Percentiles rank a stretch among this genome's conserved stretches.
These are phyloP conservation scores for Corylus americana DNA, from an alignment of 306 rosid genomes.

Conservation along the genomic window DNA sequence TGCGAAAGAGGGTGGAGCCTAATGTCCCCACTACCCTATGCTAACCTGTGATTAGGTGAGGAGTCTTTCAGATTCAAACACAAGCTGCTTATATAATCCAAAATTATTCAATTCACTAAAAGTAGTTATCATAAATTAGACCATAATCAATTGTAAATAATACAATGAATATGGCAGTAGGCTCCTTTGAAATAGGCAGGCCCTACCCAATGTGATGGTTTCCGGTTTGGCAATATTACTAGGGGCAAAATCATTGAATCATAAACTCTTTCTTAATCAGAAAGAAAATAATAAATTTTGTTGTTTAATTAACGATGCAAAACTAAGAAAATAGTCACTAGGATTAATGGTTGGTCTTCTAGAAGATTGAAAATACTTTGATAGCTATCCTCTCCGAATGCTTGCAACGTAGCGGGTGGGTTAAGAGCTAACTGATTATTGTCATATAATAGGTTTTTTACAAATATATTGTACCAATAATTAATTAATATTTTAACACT, in stretches of 20 bases:
- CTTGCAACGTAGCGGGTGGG: too few species aligned
- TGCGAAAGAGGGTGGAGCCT: conserved; percentile 56
- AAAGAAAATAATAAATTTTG: too few species aligned
- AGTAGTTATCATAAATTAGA: conserved; percentile 19
- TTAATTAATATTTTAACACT: too few species aligned
- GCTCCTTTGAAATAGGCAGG: conserved; percentile 28
- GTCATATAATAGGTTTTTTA: too few species aligned
- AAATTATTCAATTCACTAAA: conserved; percentile 22
- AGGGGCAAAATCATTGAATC: background rate
- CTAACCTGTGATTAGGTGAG: conserved; percentile 45
- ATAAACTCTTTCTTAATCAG: too few species aligned
- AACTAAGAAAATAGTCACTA: too few species aligned
- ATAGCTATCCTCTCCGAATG: too few species aligned
- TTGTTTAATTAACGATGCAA: too few species aligned
- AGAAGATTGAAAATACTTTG: too few species aligned
- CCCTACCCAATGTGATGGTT: conserved; percentile 20
- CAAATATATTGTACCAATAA: too few species aligned
- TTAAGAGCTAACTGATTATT: too few species aligned
- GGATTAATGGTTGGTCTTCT: too few species aligned
- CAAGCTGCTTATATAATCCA: conserved; percentile 1
- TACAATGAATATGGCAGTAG: conserved; percentile 14
- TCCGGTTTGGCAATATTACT: background rate
- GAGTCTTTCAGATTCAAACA: conserved; percentile 35
- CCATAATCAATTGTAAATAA: conserved; percentile 16
- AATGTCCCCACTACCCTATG: conserved; percentile 3